Base-by-base conservation (phyloP, 2,329 filamentous ascomycete species). In the Colletotrichum zoysiae region DNA sequence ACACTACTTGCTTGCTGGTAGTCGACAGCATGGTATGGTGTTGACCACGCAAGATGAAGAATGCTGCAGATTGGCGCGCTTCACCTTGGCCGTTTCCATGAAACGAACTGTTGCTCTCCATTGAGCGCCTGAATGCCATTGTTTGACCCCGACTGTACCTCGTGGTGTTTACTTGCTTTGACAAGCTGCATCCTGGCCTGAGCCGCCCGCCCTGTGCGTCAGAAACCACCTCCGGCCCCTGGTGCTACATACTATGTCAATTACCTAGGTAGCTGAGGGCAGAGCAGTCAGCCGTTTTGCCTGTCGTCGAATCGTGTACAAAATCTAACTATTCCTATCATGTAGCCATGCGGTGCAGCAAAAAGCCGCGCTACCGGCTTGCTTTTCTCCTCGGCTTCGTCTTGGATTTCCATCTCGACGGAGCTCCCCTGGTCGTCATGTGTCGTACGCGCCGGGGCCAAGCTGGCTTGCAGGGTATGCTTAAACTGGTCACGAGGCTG, bases 51-150 rank as follows among this genome's bases (percentile, higher is more conserved):
- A 30, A 30, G 35, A 53, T 2, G 33, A 51, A 70, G 33, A 58
- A 74, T 70, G 59, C 53, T 60, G 44, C 68, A 73, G 23, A 70
- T 56, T 46, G 69, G 38, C 5, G 55, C 65, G 66, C 40, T 63
- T 26, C 18, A 14, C 33, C 20, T 23, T 5, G 12, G 30, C 38
- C 63, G 55, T 33, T 60, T 64, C 53, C 53, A 64, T 59, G 8
- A 26, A 30, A 51, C n/a, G n/a, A 30, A 51, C 30, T 18, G 46
- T 40, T 40, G 56, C 60, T 11, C 55, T 55, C 59, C 64, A 53
- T 59, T 50, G 33, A 46, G 18, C 46, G 35, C 23, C 16, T 62
- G 69, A 69, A 71, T 59, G 59, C 30, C 57, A 67, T 71, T 50
- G 55, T 60, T 48, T 11, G 16, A 23, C 40, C 44, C 38, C 9